Evolutionary conservation across 306 rosid species (phyloP).

Genomic region (Corylus heterophylla): DNA sequence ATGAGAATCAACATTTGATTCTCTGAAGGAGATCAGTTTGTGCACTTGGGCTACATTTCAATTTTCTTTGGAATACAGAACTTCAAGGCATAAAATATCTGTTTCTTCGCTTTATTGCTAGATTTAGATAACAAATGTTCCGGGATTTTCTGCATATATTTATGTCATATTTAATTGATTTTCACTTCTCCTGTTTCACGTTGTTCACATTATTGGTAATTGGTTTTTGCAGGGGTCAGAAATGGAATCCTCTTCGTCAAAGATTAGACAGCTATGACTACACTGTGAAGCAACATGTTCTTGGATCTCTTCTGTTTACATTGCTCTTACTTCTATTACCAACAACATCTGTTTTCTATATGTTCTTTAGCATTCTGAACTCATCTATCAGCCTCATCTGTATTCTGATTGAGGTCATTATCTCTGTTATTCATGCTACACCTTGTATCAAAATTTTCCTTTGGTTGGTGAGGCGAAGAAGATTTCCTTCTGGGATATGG

Average conservation of each 20-base stretch:
- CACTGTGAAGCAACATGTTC: slow-evolving; percentile 84
- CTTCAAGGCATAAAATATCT: background rate
- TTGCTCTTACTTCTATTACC: slow-evolving; percentile 82
- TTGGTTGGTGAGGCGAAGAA: slow-evolving; percentile 64
- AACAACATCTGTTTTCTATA: slow-evolving; percentile 85
- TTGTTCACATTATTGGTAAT: slow-evolving; percentile 27
- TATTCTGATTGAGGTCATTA: slow-evolving; percentile 58
- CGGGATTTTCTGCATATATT: background rate
- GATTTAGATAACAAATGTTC: background rate
- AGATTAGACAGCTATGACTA: slow-evolving; percentile 93
- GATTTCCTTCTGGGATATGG: slow-evolving; percentile 92
- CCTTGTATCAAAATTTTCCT: slow-evolving; percentile 74
- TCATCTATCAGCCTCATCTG: slow-evolving; percentile 60
- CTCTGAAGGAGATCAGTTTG: background rate
- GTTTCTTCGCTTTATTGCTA: background rate
- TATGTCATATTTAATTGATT: background rate
- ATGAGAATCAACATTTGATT: background rate
- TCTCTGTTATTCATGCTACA: slow-evolving; percentile 81
- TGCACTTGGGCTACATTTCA: background rate
- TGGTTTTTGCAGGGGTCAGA: slow-evolving; percentile 77
- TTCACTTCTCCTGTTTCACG: slow-evolving; percentile 12
- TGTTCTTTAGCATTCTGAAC: slow-evolving; percentile 78
- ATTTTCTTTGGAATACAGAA: background rate
- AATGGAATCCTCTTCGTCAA: slow-evolving; percentile 94
- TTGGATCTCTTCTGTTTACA: slow-evolving; percentile 87